A percentile compares a stretch with the other conserved stretches of the same genome.
phyloP scores from a whole-genome alignment of 148 eudicot genomes.

The Rhododendron williamsianum region DNA sequence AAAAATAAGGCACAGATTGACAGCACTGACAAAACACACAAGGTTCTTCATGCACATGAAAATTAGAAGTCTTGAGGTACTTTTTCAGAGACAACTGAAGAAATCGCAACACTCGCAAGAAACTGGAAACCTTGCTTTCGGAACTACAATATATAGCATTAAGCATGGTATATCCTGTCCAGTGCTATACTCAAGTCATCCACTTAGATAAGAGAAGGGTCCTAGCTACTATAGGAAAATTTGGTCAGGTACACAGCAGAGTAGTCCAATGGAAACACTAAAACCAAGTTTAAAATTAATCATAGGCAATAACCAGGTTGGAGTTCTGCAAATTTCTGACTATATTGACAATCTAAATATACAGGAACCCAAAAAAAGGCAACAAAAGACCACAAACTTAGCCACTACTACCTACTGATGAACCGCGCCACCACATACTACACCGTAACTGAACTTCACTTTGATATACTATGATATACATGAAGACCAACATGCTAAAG shows the following conservation, averaged over 20 bases:
- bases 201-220: background rate
- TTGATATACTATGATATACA: background rate
- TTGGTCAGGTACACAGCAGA: background rate
- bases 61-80: background rate
- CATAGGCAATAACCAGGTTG: background rate
- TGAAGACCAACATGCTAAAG: background rate
- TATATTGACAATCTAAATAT: background rate
- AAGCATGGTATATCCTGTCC: background rate
- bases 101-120: background rate
- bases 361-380: background rate
- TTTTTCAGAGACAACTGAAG: background rate
- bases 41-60: background rate
- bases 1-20: background rate
- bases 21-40: background rate
- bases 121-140: background rate
- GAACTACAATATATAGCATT: background rate
- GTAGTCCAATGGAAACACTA: background rate
- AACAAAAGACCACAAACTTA: background rate
- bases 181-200: background rate
- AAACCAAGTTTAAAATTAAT: background rate
- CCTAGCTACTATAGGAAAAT: background rate
- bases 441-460: background rate
- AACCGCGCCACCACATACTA: background rate
- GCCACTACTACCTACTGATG: background rate
- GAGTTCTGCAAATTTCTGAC: background rate